A percentile compares a stretch with the other conserved stretches of the same genome.
phyloP scores from a whole-genome alignment of 2,329 filamentous ascomycete genomes.

The Xylariaceae sp. region DNA sequence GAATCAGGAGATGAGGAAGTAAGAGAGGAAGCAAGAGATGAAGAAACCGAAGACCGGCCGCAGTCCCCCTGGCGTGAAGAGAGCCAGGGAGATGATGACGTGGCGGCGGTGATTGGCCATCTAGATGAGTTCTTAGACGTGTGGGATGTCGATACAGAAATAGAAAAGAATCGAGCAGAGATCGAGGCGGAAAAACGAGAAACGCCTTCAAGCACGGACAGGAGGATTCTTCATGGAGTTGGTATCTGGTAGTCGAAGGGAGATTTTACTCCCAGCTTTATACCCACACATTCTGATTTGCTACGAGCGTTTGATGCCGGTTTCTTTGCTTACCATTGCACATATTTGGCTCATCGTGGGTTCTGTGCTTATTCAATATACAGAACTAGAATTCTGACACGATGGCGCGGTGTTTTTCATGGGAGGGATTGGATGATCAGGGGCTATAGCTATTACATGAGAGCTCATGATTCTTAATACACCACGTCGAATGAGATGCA shows the following conservation, averaged over 20 bases:
- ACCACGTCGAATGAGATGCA: too few species aligned
- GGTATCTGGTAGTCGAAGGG: slow-evolving; percentile 10
- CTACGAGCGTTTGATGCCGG: not conserved
- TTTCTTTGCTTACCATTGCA: not conserved
- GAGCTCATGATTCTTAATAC: too few species aligned
- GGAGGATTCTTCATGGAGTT: slow-evolving; percentile 7
- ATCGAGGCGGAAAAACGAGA: not conserved
- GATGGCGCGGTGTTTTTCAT: too few species aligned
- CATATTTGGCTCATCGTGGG: not conserved
- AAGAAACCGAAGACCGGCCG: slow-evolving; percentile 5
- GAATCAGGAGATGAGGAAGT: slow-evolving; percentile 8
- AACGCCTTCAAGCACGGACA: slow-evolving; percentile 2
- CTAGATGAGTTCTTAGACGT: slow-evolving; percentile 41
- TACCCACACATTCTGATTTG: not conserved
- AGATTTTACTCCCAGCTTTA: not conserved
- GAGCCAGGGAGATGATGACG: slow-evolving; percentile 39
- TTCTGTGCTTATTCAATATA: too few species aligned
- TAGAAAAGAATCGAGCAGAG: slow-evolving; percentile 27
- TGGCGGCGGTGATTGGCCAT: slow-evolving; percentile 43
- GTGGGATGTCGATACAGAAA: slow-evolving; percentile 37
- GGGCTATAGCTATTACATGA: too few species aligned
- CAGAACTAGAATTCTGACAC: too few species aligned
- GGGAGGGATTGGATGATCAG: too few species aligned
- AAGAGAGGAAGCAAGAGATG: slow-evolving; percentile 4
- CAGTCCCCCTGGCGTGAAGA: slow-evolving; percentile 31